A percentile compares a stretch with the other conserved stretches of the same genome.
Evolutionary conservation across 495 filamentous ascomycete species (phyloP).

Genomic region (Aspergillus asperescens): DNA sequence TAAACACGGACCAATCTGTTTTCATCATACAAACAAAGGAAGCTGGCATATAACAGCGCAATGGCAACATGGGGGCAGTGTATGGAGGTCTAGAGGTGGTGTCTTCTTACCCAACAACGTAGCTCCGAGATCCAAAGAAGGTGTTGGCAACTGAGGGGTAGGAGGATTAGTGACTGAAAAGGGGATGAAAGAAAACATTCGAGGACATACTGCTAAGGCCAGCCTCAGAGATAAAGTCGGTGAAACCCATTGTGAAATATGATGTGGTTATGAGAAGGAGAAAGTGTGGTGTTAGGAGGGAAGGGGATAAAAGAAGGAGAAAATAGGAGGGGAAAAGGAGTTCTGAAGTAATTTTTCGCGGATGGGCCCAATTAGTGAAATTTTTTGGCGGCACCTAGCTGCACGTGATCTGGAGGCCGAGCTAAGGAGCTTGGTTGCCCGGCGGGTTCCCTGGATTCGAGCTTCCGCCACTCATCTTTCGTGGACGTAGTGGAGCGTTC

Average conservation of each 20-base stretch:
- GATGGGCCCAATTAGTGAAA: slow-evolving; percentile 29
- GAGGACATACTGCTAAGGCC: slow-evolving; percentile 71
- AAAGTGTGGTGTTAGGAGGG: slow-evolving; percentile 18
- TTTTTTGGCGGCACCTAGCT: slow-evolving; percentile 27
- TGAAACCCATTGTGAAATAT: slow-evolving; percentile 81
- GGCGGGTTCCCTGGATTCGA: slow-evolving; percentile 15
- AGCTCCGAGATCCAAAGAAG: slow-evolving; percentile 85
- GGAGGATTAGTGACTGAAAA: slow-evolving; percentile 33
- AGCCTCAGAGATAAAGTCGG: slow-evolving; percentile 81
- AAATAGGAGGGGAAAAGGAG: slow-evolving; percentile 21
- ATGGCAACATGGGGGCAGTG: slow-evolving; percentile 13
- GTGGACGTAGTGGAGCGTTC: slow-evolving; percentile 35
- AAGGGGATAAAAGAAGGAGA: slow-evolving; percentile 21
- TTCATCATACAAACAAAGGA: slow-evolving; percentile 65
- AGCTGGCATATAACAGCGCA: slow-evolving; percentile 11
- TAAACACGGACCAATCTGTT: slow-evolving; percentile 97
- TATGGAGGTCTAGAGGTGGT: slow-evolving; percentile 13
- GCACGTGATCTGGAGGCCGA: slow-evolving; percentile 34
- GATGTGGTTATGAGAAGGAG: slow-evolving; percentile 18
- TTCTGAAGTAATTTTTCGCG: slow-evolving; percentile 22
- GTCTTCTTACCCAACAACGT: slow-evolving; percentile 86
- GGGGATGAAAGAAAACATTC: slow-evolving; percentile 16
- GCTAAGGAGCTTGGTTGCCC: slow-evolving; percentile 31
- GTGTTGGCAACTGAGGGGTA: slow-evolving; percentile 74
- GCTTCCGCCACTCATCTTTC: slow-evolving; percentile 31